Percentiles rank a stretch among this genome's conserved stretches.
phyloP scores from a whole-genome alignment of 805 yeast genomes.

The Peterozyma toletana region DNA sequence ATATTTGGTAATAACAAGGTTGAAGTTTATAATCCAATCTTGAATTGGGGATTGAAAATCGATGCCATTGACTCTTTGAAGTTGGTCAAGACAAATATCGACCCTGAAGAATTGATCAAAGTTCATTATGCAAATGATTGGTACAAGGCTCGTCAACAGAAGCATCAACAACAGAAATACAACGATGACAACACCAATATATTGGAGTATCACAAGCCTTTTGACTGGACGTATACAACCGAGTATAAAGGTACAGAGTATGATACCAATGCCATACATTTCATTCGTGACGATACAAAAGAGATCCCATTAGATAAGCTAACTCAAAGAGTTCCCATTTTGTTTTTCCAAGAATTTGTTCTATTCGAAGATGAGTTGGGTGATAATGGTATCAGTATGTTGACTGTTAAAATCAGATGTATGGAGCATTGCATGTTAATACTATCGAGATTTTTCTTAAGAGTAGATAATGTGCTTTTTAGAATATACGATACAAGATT shows the following conservation, averaged over 20 bases:
- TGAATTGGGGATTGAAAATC: conserved; percentile 49
- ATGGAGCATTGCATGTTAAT: conserved; percentile 77
- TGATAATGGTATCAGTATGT: conserved; percentile 84
- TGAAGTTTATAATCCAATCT: conserved; percentile 33
- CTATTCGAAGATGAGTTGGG: conserved; percentile 93
- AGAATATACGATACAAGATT: conserved; percentile 81
- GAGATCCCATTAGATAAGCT: conserved; percentile 67
- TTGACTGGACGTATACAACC: conserved; percentile 95
- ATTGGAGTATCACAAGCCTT: conserved; percentile 68
- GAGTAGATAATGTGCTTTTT: conserved; percentile 87
- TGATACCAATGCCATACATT: conserved; percentile 11
- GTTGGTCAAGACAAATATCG: conserved; percentile 38
- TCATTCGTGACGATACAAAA: conserved; percentile 20
- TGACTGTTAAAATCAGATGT: conserved; percentile 76
- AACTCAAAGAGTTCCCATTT: conserved; percentile 71
- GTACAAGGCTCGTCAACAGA: conserved; percentile 38
- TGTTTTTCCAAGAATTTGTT: conserved; percentile 83
- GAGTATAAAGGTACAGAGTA: conserved; percentile 57
- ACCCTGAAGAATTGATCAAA: conserved; percentile 38
- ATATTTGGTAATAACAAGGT: conserved; percentile 83
- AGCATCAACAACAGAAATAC: conserved; percentile 19
- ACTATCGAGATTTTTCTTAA: conserved; percentile 68
- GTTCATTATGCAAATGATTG: conserved; percentile 89
- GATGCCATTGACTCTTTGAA: conserved; percentile 73
- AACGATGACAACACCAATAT: conserved; percentile 20